phyloP scores from a whole-genome alignment of 2,329 filamentous ascomycete species.

The Aureobasidium sp. region DNA sequence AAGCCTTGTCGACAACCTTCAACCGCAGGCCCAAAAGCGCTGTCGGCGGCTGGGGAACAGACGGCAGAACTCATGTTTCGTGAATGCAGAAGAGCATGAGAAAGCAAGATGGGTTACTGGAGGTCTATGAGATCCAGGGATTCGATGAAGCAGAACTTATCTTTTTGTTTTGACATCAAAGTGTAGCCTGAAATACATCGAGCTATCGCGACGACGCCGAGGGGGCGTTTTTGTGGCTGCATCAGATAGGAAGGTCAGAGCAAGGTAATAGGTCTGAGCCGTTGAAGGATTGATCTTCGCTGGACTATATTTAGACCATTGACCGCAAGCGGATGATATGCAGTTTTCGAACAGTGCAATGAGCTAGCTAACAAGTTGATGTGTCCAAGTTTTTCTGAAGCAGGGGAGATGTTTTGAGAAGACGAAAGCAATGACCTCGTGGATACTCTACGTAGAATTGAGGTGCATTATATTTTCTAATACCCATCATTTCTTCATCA shows the following conservation, averaged over 20 bases:
- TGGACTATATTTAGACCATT: not conserved
- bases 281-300: not conserved
- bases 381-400: too few species aligned
- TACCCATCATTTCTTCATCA: not conserved
- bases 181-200: not conserved
- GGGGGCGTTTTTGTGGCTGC: not conserved
- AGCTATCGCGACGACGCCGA: not conserved
- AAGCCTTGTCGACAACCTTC: conserved; percentile 24
- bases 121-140: not conserved
- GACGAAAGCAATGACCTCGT: too few species aligned
- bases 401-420: too few species aligned
- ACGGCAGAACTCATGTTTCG: not conserved
- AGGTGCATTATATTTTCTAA: too few species aligned
- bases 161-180: not conserved
- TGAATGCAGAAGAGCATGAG: not conserved
- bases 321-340: not conserved
- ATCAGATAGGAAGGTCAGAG: not conserved
- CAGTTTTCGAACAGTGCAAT: not conserved
- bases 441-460: too few species aligned
- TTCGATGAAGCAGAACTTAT: not conserved
- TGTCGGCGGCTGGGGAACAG: conserved; percentile 4
- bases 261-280: not conserved
- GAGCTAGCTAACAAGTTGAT: not conserved
- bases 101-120: too few species aligned
- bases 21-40: conserved; percentile 11